Base-by-base conservation (phyloP, 164 flowering plant species). In the Protea cynaroides region DNA sequence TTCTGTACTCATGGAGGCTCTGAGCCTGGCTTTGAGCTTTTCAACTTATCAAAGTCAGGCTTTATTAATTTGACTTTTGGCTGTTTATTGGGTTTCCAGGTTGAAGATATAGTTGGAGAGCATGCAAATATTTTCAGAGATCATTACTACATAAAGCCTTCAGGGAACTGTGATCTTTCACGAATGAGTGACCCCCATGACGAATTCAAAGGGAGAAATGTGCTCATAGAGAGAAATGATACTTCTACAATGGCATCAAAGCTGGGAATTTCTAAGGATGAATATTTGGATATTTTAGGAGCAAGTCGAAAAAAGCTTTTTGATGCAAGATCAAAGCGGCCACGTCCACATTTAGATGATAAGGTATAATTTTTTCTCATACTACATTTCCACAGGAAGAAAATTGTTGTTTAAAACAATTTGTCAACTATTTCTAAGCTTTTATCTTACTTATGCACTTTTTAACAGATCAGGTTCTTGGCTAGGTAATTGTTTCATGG, bases 401-500 rank as follows among this genome's bases (percentile, higher is more conserved):
- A 14, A n/a, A 34, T 19, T 58, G 17, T 23, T 49, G 2, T 56
- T 49, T 38, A 21, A 0, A 29, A 58, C 18, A 40, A 37, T n/a
- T 2, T 21, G 4, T 34, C 24, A 25, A 23, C 11, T 65, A 11
- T 9, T 49, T 38, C 53, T 34, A 23, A 19, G 22, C 56, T 18
- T 67, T 22, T 66, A n/a, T 13, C 61, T n/a, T 43, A 56, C 57
- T 47, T 64, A 44, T 62, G 46, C 50, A 54, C 58, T 24, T 29
- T 56, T 58, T 63, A 46, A 74, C 61, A n/a, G 25, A 56, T 58
- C 23, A 59, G 61, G 9, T 73, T 53, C 65, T 73, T 73, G 51
- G 36, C 17, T 68, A 93, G 98, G 96, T 94, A 36, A 94, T 94
- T 70, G 98, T 94, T 52, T 80, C 96, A 7, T 94, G 98, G 98